Evolutionary conservation across 163 green algal genomes (phyloP).

Genomic region (Chloroidium sp.): DNA sequence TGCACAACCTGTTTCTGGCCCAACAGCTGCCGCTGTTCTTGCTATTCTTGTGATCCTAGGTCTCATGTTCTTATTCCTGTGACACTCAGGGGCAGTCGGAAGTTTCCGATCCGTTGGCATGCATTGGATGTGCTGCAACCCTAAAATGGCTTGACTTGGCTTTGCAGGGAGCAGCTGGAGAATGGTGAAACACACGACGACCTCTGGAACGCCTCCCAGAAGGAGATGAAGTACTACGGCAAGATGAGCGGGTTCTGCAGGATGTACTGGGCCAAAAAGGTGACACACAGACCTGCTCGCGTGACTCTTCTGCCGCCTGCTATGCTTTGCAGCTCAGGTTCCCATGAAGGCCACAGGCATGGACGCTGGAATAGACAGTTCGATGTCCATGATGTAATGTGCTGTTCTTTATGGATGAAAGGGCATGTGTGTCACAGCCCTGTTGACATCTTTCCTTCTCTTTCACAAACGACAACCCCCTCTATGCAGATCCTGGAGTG

Average conservation of each 20-base stretch:
- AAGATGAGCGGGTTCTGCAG: conserved; percentile 99
- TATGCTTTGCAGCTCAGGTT: not conserved
- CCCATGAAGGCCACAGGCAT: too few relatives aligned
- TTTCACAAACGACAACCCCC: too few relatives aligned
- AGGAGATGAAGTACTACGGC: conserved; percentile 82
- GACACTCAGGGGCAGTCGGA: too few relatives aligned
- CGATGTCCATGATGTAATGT: too few relatives aligned
- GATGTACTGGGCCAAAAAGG: conserved; percentile 99
- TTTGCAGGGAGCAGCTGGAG: conserved; percentile 74
- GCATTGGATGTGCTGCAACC: too few relatives aligned
- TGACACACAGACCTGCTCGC: conserved; percentile 6
- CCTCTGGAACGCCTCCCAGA: conserved; percentile 96
- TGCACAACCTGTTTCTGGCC: not conserved
- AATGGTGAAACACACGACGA: conserved; percentile 83
- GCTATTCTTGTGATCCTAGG: not conserved
- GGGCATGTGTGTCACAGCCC: too few relatives aligned
- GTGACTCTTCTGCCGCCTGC: conserved; percentile 25
- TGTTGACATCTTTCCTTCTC: too few relatives aligned
- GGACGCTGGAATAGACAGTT: too few relatives aligned
- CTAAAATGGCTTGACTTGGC: too few relatives aligned
- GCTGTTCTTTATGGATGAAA: too few relatives aligned
- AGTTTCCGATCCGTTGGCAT: too few relatives aligned
- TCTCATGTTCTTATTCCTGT: too few relatives aligned
- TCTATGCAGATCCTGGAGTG: conserved; percentile 71
- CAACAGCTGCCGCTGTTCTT: not conserved